Conservation (phyloP, 1,284 basidiomycete genomes). For the Naganishia sp. region DNA sequence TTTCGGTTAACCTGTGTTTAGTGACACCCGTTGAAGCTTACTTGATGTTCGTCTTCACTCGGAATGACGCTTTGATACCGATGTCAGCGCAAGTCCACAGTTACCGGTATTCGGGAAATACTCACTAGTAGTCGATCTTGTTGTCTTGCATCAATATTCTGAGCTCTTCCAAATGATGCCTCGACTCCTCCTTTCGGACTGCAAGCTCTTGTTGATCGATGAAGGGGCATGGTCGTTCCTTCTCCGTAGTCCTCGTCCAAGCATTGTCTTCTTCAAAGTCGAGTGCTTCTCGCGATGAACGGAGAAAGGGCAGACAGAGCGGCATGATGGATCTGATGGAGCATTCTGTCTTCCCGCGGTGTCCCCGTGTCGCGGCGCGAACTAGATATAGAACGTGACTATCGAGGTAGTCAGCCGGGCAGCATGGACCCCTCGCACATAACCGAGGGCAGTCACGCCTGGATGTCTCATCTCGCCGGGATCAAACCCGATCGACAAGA, state of each 20-base stretch:
- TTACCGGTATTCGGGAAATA: slow-evolving; percentile 36
- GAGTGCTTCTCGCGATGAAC: neutral
- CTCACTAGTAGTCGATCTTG: slow-evolving; percentile 81
- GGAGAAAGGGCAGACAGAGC: slow-evolving; percentile 25
- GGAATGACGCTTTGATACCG: slow-evolving; percentile 8
- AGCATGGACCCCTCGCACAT: no score
- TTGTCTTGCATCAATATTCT: slow-evolving; percentile 71
- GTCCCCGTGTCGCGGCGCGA: no score
- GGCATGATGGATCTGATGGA: slow-evolving; percentile 1
- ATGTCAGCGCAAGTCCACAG: neutral
- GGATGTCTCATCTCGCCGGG: no score
- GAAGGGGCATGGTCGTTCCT: neutral
- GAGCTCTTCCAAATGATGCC: slow-evolving; percentile 64
- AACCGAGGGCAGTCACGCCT: no score
- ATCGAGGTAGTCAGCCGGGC: no score
- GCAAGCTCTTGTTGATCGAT: neutral
- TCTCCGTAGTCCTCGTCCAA: slow-evolving; percentile 29
- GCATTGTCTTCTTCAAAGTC: slow-evolving; percentile 31
- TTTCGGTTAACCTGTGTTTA: no score
- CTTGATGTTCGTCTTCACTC: slow-evolving; percentile 21
- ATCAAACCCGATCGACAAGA: no score
- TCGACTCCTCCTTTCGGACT: slow-evolving; percentile 41
- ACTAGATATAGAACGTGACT: no score
- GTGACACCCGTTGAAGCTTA: neutral
- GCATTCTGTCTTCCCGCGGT: no score